Conservation (phyloP, 148 eudicot species). For the Silene uniflora region DNA sequence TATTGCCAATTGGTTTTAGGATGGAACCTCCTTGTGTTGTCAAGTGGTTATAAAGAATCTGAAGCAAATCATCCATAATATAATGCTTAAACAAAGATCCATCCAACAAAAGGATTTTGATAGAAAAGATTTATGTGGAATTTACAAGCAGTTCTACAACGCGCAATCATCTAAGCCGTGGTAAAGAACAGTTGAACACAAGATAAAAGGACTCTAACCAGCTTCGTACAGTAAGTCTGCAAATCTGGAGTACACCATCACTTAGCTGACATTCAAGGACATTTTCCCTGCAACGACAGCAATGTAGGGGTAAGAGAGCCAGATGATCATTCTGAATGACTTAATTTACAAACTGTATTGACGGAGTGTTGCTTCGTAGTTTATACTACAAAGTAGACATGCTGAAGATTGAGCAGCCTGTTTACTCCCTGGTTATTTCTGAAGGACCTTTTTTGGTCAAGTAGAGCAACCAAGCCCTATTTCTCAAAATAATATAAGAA, state of each 20-base stretch:
- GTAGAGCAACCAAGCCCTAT: no score
- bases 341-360: no score
- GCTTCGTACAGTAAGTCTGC: neutral
- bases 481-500: no score
- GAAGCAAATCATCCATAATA: neutral
- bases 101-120: neutral
- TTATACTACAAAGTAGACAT: no score
- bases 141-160: conserved; percentile 16
- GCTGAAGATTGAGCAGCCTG: no score
- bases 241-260: neutral
- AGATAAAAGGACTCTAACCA: neutral
- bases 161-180: neutral
- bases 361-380: no score
- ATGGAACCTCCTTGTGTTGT: no score
- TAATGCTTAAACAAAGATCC: neutral
- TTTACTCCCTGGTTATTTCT: no score
- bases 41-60: no score
- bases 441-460: no score
- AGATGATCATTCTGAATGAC: no score
- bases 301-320: neutral
- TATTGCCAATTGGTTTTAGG: no score
- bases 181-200: neutral
- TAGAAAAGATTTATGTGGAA: conserved; percentile 3
- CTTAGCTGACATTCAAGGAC: conserved; percentile 18
- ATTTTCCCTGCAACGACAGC: conserved; percentile 23